These are phyloP conservation scores for Russula lepida DNA, from an alignment of 768 basidiomycete genomes.

Conservation along the genomic window DNA sequence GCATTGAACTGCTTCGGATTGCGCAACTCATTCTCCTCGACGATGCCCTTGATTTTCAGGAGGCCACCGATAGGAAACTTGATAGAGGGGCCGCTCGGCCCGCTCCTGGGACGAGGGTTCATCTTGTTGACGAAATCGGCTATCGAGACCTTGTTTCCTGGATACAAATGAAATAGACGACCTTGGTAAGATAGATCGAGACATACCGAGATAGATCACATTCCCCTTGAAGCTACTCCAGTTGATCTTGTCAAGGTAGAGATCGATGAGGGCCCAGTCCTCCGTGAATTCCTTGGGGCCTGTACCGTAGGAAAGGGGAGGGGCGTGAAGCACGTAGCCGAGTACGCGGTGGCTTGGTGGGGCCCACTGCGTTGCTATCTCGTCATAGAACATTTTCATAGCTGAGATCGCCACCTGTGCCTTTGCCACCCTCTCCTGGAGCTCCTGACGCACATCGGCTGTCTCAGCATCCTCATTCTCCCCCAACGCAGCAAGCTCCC, in stretches of 20 bases:
- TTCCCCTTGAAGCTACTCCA: slow-evolving; percentile 6
- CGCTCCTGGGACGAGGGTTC: neutral
- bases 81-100: neutral
- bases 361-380: neutral
- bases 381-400: too few species aligned
- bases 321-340: neutral
- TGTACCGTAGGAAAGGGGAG: neutral
- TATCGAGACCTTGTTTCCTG: neutral
- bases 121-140: slow-evolving; percentile 1
- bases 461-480: too few species aligned
- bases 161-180: slow-evolving; percentile 2
- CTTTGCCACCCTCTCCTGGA: too few species aligned
- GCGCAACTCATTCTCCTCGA: slow-evolving; percentile 28
- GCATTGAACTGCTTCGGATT: slow-evolving; percentile 23
- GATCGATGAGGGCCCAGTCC: slow-evolving; percentile 12
- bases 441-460: too few species aligned
- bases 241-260: neutral
- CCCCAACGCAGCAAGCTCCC: too few species aligned
- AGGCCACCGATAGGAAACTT: slow-evolving; percentile 8
- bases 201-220: slow-evolving; percentile 20
- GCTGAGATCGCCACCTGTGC: too few species aligned
- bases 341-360: neutral
- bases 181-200: neutral
- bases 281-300: neutral
- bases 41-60: slow-evolving; percentile 23